These are phyloP conservation scores for Pichia sp. DNA, from an alignment of 1,139 yeast species.

Conservation along the genomic window DNA sequence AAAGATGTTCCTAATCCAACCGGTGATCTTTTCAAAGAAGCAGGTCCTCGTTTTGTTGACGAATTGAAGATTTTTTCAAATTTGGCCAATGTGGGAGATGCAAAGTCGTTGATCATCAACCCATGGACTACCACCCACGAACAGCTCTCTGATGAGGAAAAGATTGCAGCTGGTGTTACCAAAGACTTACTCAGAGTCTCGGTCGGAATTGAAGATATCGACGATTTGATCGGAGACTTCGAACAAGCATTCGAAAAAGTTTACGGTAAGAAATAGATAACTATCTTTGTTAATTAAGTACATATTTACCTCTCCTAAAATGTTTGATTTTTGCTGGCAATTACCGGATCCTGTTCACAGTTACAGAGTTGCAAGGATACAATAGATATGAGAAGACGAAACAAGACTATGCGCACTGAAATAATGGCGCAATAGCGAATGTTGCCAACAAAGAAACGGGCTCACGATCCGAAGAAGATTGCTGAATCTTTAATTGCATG, in stretches of 20 bases:
- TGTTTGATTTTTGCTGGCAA: not conserved
- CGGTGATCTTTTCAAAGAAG: constrained; percentile 54
- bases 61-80: constrained; percentile 77
- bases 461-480: too few relatives aligned
- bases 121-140: constrained; percentile 96
- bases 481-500: too few relatives aligned
- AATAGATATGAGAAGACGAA: too few relatives aligned
- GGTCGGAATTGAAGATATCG: constrained; percentile 85
- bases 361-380: too few relatives aligned
- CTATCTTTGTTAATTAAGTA: not conserved
- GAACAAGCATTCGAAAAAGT: constrained; percentile 63
- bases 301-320: not conserved
- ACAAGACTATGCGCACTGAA: too few relatives aligned
- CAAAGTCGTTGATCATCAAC: constrained; percentile 89
- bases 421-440: too few relatives aligned
- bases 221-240: constrained; percentile 82
- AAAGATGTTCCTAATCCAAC: constrained; percentile 50
- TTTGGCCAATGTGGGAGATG: constrained; percentile 95
- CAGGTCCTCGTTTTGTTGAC: constrained; percentile 83
- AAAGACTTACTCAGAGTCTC: constrained; percentile 84
- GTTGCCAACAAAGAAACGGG: too few relatives aligned
- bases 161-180: constrained; percentile 75
- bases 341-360: not conserved
- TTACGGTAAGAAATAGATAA: constrained; percentile 11
- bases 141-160: constrained; percentile 80